Evolutionary conservation across 306 rosid species (phyloP).

Genomic region (Corylus avellana): DNA sequence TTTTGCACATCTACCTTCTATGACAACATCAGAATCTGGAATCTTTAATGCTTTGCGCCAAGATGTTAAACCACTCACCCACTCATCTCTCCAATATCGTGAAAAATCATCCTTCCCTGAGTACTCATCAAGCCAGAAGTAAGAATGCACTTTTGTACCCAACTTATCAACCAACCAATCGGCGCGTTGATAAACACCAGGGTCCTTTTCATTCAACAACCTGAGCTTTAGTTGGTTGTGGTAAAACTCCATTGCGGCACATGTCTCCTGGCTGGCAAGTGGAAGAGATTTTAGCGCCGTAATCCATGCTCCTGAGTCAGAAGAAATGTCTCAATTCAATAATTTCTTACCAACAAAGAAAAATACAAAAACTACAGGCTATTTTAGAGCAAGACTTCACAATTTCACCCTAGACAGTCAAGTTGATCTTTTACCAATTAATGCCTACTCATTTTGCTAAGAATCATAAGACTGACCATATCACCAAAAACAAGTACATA

Average conservation of each 20-base stretch:
- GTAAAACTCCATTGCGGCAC: slow-evolving; percentile 79
- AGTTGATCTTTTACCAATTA: background rate
- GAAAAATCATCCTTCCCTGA: slow-evolving; percentile 78
- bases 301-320: slow-evolving; percentile 67
- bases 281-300: slow-evolving; percentile 67
- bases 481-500: background rate
- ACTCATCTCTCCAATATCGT: slow-evolving; percentile 83
- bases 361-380: background rate
- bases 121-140: slow-evolving; percentile 95
- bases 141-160: slow-evolving; percentile 82
- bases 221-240: slow-evolving; percentile 80
- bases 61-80: slow-evolving; percentile 86
- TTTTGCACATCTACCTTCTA: slow-evolving; percentile 57
- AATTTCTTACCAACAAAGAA: background rate
- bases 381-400: background rate
- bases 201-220: slow-evolving; percentile 67
- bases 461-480: background rate
- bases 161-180: slow-evolving; percentile 89
- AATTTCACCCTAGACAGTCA: background rate
- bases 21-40: slow-evolving; percentile 58
- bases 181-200: slow-evolving; percentile 60
- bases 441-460: background rate
- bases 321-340: slow-evolving; percentile 17
- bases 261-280: slow-evolving; percentile 80
- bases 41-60: slow-evolving; percentile 81